Evolutionary conservation across 2,329 filamentous ascomycete species (phyloP).

Genomic region (Stagonosporopsis chrysanthemi): DNA sequence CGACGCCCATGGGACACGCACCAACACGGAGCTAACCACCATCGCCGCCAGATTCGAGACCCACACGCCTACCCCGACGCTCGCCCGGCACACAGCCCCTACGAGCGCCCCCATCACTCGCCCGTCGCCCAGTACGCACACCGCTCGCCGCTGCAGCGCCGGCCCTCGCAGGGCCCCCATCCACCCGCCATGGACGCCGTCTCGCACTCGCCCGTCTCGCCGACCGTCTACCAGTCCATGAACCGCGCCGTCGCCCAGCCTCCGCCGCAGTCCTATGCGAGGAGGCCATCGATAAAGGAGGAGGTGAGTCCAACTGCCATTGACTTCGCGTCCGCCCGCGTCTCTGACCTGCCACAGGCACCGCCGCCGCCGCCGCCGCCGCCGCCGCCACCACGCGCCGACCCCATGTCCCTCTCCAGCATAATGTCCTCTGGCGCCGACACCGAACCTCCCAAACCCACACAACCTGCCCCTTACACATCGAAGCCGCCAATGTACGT

Average conservation of each 20-base stretch:
- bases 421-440: slow-evolving; percentile 87
- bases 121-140: slow-evolving; percentile 45
- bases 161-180: slow-evolving; percentile 45
- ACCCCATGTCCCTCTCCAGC: slow-evolving; percentile 96
- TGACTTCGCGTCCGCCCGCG: slow-evolving; percentile 26
- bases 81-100: slow-evolving; percentile 42
- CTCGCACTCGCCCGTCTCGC: slow-evolving; percentile 50
- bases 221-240: slow-evolving; percentile 44
- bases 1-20: neutral
- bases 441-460: slow-evolving; percentile 66
- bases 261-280: slow-evolving; percentile 41
- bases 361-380: slow-evolving; percentile 76
- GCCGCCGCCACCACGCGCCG: slow-evolving; percentile 76
- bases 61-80: slow-evolving; percentile 46
- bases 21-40: slow-evolving; percentile 29
- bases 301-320: slow-evolving; percentile 39
- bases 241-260: slow-evolving; percentile 48
- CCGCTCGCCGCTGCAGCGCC: slow-evolving; percentile 49
- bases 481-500: slow-evolving; percentile 41
- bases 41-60: slow-evolving; percentile 39
- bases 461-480: slow-evolving; percentile 44
- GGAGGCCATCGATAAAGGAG: slow-evolving; percentile 44
- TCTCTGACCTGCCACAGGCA: slow-evolving; percentile 26
- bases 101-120: slow-evolving; percentile 50
- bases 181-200: slow-evolving; percentile 45